Conservation (phyloP, 257 asterid genomes). For the Fraxinus cuspidata region DNA sequence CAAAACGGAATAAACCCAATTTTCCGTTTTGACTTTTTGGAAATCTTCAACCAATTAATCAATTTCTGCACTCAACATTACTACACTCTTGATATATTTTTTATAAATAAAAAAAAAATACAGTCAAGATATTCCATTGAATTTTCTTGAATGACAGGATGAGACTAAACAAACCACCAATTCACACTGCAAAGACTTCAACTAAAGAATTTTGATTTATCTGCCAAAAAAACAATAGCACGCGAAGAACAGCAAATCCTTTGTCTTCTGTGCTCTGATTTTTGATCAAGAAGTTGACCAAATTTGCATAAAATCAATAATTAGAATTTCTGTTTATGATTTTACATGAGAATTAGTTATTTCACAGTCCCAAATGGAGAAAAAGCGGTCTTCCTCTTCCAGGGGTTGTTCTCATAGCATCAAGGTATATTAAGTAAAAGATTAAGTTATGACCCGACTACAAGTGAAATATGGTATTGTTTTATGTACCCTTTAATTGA, state of each 20-base stretch:
- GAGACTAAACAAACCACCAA: slow-evolving; percentile 25
- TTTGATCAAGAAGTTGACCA: not conserved
- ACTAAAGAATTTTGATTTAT: slow-evolving; percentile 24
- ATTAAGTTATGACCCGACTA: not conserved
- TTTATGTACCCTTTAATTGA: not conserved
- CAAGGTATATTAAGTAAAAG: slow-evolving; percentile 33
- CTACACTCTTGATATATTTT: not conserved
- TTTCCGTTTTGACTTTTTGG: slow-evolving; percentile 24
- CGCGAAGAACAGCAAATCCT: not conserved
- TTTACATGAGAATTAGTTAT: slow-evolving; percentile 1
- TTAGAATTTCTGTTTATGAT: not conserved
- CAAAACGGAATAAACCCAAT: slow-evolving; percentile 18
- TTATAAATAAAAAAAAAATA: not conserved
- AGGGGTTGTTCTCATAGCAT: slow-evolving; percentile 36
- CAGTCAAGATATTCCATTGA: slow-evolving; percentile 33
- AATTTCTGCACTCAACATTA: slow-evolving; percentile 3
- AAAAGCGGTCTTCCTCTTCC: slow-evolving; percentile 35
- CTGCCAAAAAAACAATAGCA: slow-evolving; percentile 1
- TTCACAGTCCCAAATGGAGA: slow-evolving; percentile 37
- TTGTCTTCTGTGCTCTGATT: not conserved
- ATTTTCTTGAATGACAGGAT: slow-evolving; percentile 35
- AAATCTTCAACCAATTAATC: slow-evolving; percentile 39
- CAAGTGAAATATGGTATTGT: not conserved
- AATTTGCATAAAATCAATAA: not conserved
- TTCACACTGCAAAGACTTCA: slow-evolving; percentile 38